Evolutionary conservation across 2,329 filamentous ascomycete species (phyloP).

Genomic region (Xylaria sp.): DNA sequence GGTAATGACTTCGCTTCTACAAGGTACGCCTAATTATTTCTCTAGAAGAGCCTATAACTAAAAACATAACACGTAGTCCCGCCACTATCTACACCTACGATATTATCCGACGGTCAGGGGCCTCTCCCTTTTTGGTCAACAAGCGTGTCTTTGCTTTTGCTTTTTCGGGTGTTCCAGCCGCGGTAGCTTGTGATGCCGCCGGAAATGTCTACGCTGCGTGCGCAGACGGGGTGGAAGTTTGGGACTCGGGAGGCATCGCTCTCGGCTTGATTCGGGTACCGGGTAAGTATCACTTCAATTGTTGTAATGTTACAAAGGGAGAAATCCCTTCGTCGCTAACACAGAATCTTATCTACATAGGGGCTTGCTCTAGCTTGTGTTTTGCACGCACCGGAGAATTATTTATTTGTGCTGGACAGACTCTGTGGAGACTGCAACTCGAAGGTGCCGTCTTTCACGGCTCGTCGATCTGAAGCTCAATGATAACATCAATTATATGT

Average conservation of each 20-base stretch:
- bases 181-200: conserved; percentile 54
- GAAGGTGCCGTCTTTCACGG: neutral
- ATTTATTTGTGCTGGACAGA: conserved; percentile 61
- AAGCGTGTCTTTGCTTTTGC: conserved; percentile 64
- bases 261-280: conserved; percentile 56
- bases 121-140: conserved; percentile 58
- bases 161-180: conserved; percentile 57
- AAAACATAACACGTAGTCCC: conserved; percentile 39
- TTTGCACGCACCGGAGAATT: conserved; percentile 57
- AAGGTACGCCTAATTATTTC: conserved; percentile 42
- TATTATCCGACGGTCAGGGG: conserved; percentile 51
- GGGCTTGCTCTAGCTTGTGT: conserved; percentile 58
- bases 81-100: conserved; percentile 62
- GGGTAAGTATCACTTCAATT: conserved; percentile 43
- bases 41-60: conserved; percentile 6
- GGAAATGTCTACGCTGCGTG: conserved; percentile 62
- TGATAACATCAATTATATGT: neutral
- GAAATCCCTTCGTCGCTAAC: conserved; percentile 11
- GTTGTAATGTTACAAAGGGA: neutral
- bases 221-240: conserved; percentile 63
- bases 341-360: conserved; percentile 35
- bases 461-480: neutral
- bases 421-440: conserved; percentile 57
- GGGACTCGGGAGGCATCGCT: conserved; percentile 56
- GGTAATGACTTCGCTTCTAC: conserved; percentile 47